Percentiles rank a stretch among this genome's conserved stretches.
Evolutionary conservation across 495 filamentous ascomycete genomes (phyloP).

Genomic region (Aspergillus bertholletiae): DNA sequence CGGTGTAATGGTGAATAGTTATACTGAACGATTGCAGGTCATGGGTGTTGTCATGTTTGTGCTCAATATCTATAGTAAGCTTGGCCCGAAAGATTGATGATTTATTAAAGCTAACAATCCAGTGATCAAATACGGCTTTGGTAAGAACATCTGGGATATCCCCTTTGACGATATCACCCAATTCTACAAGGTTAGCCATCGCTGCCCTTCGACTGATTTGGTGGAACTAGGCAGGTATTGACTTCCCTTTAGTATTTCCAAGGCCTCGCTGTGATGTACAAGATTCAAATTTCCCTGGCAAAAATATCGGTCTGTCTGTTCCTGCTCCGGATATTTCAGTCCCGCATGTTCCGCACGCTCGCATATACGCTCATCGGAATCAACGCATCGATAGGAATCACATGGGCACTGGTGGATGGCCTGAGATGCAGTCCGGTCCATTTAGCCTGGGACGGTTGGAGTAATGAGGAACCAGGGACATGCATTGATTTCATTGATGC

Average conservation of each 20-base stretch:
- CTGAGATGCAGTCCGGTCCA: constrained; percentile 33
- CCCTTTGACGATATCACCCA: constrained; percentile 20
- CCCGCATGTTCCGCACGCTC: constrained; percentile 27
- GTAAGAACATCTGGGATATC: constrained; percentile 29
- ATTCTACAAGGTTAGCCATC: constrained; percentile 19
- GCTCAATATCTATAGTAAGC: constrained; percentile 19
- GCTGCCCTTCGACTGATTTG: not conserved
- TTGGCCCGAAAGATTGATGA: not conserved
- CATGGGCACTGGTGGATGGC: constrained; percentile 26
- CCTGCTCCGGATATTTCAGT: constrained; percentile 38
- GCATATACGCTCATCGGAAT: constrained; percentile 29
- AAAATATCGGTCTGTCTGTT: constrained; percentile 52
- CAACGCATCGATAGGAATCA: constrained; percentile 27
- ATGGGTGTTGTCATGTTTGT: constrained; percentile 18
- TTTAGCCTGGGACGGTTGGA: constrained; percentile 32
- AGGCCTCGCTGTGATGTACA: constrained; percentile 27
- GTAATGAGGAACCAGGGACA: constrained; percentile 17
- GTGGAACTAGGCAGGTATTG: not conserved
- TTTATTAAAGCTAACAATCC: not conserved
- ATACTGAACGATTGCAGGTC: constrained; percentile 11
- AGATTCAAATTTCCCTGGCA: constrained; percentile 36
- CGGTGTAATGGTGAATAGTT: not conserved
- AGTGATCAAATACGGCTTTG: constrained; percentile 29
- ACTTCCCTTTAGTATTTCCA: constrained; percentile 19
- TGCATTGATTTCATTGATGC: constrained; percentile 28